Evolutionary conservation across 306 rosid species (phyloP), one percentile per base, ranked within the genome.

Genomic region (Cicer pinnatifidum): DNA sequence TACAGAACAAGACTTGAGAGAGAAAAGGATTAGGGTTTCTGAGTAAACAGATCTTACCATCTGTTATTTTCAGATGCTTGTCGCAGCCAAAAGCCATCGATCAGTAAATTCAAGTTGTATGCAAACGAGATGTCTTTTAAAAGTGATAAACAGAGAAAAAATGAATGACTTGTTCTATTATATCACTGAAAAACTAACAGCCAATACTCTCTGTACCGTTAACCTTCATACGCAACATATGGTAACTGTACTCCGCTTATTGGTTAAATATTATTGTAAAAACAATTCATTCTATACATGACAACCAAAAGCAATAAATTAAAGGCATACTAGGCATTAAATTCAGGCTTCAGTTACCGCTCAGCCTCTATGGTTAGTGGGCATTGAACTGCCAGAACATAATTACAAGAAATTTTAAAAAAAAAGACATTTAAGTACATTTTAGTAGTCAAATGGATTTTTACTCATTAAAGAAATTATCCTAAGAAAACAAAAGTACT

Each of bases 11-110:
- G 54, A 75, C 53, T 64, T 63, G 20, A 35, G 50, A 64, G 48
- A 64, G 44, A 75, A 60, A 64, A 39, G 12, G 45, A 39, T 39
- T 11, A 41, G 54, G 16, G 15, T 20, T 75, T 19, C 43, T 6
- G 19, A 7, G 54, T 64, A 41, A 63, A 74, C 48, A 74, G 62
- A 50, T 71, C 77, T 61, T 65, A 78, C 82, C 43, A 70, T 50
- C 23, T 60, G 58, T 70, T 69, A 40, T 35, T 10, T 7, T 48
- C 65, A 78, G 48, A 78, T 43, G 72, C 58, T 71, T 78, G 67
- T 60, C 40, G 38, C 56, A 9, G 50, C 1, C 2, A 71, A 51
- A 71, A 53, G 71, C 40, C 82, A 51, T 71, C 56, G 6, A 39
- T 28, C 23, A 61, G 72, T 3, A 70, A 71, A 50, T 19, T 60